These are phyloP conservation scores for Penicillium longicatenatum DNA, from an alignment of 495 filamentous ascomycete genomes.

Conservation along the genomic window DNA sequence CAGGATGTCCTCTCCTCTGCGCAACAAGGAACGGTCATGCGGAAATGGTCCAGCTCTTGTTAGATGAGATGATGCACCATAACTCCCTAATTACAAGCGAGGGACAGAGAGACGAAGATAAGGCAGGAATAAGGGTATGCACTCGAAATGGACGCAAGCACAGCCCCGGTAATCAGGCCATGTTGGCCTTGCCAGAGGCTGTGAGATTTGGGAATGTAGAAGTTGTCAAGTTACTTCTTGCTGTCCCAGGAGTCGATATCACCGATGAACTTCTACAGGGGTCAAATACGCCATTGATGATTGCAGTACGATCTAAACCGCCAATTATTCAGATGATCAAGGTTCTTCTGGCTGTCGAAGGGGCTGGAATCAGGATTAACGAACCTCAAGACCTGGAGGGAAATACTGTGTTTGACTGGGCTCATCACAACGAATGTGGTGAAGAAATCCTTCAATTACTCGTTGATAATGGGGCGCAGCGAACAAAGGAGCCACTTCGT, in stretches of 20 bases:
- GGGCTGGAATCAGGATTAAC: background rate
- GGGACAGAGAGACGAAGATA: background rate
- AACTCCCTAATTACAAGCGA: background rate
- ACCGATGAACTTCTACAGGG: background rate
- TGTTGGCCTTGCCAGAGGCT: background rate
- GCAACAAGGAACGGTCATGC: slow-evolving; percentile 3
- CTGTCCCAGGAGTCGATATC: slow-evolving; percentile 6
- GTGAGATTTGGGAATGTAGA: background rate
- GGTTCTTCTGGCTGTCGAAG: slow-evolving; percentile 2
- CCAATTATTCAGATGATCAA: slow-evolving; percentile 4
- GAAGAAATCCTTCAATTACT: slow-evolving; percentile 2
- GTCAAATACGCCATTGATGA: background rate
- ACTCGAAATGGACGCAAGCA: background rate
- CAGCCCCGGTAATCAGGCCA: background rate
- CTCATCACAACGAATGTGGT: slow-evolving; percentile 2
- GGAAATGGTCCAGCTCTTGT: background rate
- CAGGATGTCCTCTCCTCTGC: background rate
- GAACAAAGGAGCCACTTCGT: slow-evolving; percentile 1
- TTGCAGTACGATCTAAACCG: slow-evolving; percentile 1
- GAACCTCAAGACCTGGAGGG: background rate
- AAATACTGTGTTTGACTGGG: background rate
- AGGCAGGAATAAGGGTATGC: background rate
- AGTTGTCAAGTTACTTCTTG: slow-evolving; percentile 7
- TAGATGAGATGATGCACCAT: slow-evolving; percentile 9
- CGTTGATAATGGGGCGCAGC: background rate